Evolutionary conservation across 768 basidiomycete species (phyloP), one percentile per base, ranked within the genome.

Genomic region (Russula compacta): DNA sequence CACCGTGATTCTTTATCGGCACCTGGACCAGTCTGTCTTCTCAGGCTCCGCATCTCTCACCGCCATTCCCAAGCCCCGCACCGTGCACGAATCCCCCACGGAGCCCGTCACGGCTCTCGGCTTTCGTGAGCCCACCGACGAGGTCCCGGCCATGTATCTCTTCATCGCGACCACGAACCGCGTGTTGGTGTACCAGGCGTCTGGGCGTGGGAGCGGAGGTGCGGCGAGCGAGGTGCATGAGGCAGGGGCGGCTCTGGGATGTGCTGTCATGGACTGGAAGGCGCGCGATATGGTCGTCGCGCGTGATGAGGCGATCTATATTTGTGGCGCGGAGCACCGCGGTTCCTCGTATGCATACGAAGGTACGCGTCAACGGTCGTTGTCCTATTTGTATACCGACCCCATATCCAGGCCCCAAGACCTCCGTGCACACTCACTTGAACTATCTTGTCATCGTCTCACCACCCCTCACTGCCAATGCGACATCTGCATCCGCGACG

Each of bases 31-130:
- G 70, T 93, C 93, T 1, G 77, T 95, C 38, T 80, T 86, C 3
- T 83, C 89, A 49, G 66, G 71, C 17, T 83, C 85, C 11, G 73
- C 78, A 17, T 80, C 87, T 5, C 75, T 92, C 11, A 85, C 86
- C 12, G 73, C 85, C 6, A 74, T 98, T n/a, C 93, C 93, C 0
- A 98, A 97, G 75, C 81, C 87, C 10, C 84, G 89, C 24, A 79
- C 85, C 0, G 77, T 98, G 3, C 90, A 92, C 68, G 92, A 98
- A 67, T 85, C 87, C 2, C 77, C 86, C 0, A 80, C 83, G 0
- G 95, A 99, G 69, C 94, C 95, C 1, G 86, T 98, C 58, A 98
- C 95, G 0, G 94, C 90, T 4, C 81, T 98, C 2, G 93, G 92
- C 0, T 95, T 98, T 74, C 81, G 83, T 19, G 87, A 91, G 69